Percentiles rank a stretch among this genome's conserved stretches.
Evolutionary conservation across 768 basidiomycete species (phyloP).

Genomic region (Baorangia bicolor): DNA sequence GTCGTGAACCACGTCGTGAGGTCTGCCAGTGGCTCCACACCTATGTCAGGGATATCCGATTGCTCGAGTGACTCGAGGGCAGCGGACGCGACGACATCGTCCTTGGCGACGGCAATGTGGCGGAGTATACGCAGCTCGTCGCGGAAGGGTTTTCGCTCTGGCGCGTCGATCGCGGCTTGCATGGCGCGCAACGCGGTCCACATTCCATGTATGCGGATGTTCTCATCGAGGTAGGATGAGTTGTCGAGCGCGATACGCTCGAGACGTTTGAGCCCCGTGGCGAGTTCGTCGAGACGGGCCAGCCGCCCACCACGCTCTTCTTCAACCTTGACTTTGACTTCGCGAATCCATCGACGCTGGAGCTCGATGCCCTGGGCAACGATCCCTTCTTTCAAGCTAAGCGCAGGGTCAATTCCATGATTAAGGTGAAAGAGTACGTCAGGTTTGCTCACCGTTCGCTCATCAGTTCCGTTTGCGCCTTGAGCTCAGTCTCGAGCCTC

Average conservation of each 20-base stretch:
- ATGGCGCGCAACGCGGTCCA: constrained; percentile 92
- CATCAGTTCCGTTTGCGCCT: constrained; percentile 87
- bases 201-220: constrained; percentile 85
- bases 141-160: constrained; percentile 80
- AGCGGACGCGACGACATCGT: constrained; percentile 65
- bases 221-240: constrained; percentile 87
- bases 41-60: constrained; percentile 73
- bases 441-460: constrained; percentile 76
- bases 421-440: neutral
- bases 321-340: constrained; percentile 94
- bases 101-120: constrained; percentile 66
- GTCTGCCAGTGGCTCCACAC: constrained; percentile 86
- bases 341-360: constrained; percentile 94
- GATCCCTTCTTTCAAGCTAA: constrained; percentile 89
- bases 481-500: constrained; percentile 82
- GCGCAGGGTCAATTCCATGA: neutral
- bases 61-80: constrained; percentile 68
- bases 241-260: constrained; percentile 92
- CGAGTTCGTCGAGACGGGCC: constrained; percentile 91
- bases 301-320: constrained; percentile 94
- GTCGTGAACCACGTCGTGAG: constrained; percentile 89
- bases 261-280: constrained; percentile 84
- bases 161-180: constrained; percentile 59
- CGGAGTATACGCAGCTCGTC: constrained; percentile 84
- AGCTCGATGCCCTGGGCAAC: constrained; percentile 96